Evolutionary conservation across 441 rosid genomes (phyloP).

Genomic region (Caryocar brasiliense): DNA sequence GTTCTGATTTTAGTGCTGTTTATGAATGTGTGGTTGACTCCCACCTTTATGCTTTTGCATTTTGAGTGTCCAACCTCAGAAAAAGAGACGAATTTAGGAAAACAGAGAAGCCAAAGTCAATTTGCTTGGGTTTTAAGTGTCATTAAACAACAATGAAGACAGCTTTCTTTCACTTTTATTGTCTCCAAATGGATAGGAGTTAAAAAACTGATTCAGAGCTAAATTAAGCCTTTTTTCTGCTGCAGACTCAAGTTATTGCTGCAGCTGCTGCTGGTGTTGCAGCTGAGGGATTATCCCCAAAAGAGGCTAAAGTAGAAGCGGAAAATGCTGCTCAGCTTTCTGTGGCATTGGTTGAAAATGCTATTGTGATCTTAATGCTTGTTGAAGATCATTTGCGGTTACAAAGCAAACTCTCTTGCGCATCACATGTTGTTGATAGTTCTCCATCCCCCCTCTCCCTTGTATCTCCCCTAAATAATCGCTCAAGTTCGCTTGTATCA

Average conservation of each 20-base stretch:
- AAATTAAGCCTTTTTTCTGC: conserved; percentile 22
- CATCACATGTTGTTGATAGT: conserved; percentile 43
- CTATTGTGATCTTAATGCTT: conserved; percentile 97
- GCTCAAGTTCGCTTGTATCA: conserved; percentile 31
- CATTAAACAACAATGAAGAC: no score
- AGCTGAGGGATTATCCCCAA: conserved; percentile 90
- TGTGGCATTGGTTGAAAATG: conserved; percentile 95
- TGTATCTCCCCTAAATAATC: conserved; percentile 48
- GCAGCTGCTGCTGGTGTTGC: conserved; percentile 99
- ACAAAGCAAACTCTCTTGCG: conserved; percentile 82
- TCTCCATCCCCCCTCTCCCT: conserved; percentile 75
- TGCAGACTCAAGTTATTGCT: conserved; percentile 99
- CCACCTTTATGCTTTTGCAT: no score
- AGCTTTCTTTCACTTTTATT: conserved; percentile 6
- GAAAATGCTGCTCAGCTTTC: conserved; percentile 98
- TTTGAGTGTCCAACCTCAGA: no score
- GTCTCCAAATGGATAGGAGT: conserved; percentile 9
- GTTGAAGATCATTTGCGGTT: conserved; percentile 98
- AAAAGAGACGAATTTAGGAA: no score
- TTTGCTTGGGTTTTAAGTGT: no score
- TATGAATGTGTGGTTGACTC: no score
- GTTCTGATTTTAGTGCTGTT: no score
- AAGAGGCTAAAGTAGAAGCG: conserved; percentile 83
- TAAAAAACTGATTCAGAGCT: conserved; percentile 14
- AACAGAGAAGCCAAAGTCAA: no score